Base-by-base conservation (phyloP, 169 alveolate genomes). In the Plasmodium coatneyi region DNA sequence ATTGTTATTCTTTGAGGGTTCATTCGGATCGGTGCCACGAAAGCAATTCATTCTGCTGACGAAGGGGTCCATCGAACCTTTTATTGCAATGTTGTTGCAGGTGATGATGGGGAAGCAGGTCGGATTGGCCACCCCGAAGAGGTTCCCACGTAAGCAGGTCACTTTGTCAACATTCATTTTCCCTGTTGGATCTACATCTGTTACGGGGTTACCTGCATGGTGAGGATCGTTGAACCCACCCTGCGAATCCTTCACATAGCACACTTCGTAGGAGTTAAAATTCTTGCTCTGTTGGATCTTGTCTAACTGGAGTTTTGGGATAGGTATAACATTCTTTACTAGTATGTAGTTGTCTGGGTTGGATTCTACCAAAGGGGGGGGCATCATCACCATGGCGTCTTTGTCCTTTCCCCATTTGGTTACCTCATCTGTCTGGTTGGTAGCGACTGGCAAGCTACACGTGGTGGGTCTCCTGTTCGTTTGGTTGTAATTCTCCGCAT, bases 381-480 rank as follows among this genome's bases (percentile, higher is more conserved):
- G 52, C 16, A 16, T 49, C 56, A 46, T 46, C 56, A 10, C 56
- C 56, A 46, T 12, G 56, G 9, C 4, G 56, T 10, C 0, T 46
- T 10, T 10, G 4, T 10, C 56, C 70, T 7, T 43, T 49, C 34
- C 49, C 25, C 19, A 16, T 32, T 16, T 14, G 6, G 49, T 52
- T 1, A 10, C 14, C 6, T 52, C 32, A 0, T 80, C 87, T 52
- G 6, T n/a, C 10, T 80, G 3, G 12, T 7, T 32, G 4, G 9
- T 3, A 7, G 39, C 34, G 22, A 49, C 7, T 28, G 89, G 89
- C 22, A 14, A 81, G 66, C 78, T 81, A 25, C 54, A 81, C 34
- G 80, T 81, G 32, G 89, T 56, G 32, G 79, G 28, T 32, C 39
- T 81, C 22, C 66, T 81, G 30, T 81, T 81, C 78, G 54, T 30